Percentiles rank a stretch among this genome's conserved stretches.
Conservation (phyloP, 352 stramenopile species). For the Pythium biforme region DNA sequence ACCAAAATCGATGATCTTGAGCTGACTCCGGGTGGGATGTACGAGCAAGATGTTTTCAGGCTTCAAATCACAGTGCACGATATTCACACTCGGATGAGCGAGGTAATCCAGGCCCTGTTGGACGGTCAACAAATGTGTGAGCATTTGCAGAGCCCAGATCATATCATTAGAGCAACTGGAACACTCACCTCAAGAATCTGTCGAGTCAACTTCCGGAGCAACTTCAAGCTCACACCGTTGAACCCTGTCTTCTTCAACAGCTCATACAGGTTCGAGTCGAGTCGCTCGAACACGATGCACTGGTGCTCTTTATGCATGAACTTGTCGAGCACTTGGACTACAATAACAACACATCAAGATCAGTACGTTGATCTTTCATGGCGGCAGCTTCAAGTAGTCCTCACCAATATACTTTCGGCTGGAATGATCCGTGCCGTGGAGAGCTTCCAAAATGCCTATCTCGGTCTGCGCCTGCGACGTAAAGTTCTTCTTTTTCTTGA, state of each 20-base stretch:
- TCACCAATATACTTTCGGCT: constrained; percentile 93
- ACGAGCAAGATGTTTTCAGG: constrained; percentile 98
- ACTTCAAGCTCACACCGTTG: constrained; percentile 89
- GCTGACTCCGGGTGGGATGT: constrained; percentile 91
- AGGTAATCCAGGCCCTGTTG: constrained; percentile 81
- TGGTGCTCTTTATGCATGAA: constrained; percentile 97
- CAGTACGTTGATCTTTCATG: not conserved
- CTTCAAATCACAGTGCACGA: constrained; percentile 99
- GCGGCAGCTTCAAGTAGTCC: constrained; percentile 6
- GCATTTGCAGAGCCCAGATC: too few relatives aligned
- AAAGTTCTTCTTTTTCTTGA: constrained; percentile 99
- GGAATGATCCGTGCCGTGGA: constrained; percentile 79
- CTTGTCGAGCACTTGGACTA: constrained; percentile 90
- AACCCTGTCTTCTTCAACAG: constrained; percentile 94
- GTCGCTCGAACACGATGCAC: constrained; percentile 97
- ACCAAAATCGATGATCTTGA: constrained; percentile 99
- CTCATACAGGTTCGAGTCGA: constrained; percentile 97
- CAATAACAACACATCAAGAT: not conserved
- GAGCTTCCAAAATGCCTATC: constrained; percentile 93
- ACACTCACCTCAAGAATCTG: constrained; percentile 91
- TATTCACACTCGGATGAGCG: constrained; percentile 88
- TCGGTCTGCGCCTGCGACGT: constrained; percentile 96
- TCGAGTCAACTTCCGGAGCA: constrained; percentile 95
- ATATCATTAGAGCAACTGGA: too few relatives aligned
- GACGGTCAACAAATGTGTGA: not conserved